phyloP scores from a whole-genome alignment of 2,329 filamentous ascomycete species.

The Tolypocladium cylindrosporum region DNA sequence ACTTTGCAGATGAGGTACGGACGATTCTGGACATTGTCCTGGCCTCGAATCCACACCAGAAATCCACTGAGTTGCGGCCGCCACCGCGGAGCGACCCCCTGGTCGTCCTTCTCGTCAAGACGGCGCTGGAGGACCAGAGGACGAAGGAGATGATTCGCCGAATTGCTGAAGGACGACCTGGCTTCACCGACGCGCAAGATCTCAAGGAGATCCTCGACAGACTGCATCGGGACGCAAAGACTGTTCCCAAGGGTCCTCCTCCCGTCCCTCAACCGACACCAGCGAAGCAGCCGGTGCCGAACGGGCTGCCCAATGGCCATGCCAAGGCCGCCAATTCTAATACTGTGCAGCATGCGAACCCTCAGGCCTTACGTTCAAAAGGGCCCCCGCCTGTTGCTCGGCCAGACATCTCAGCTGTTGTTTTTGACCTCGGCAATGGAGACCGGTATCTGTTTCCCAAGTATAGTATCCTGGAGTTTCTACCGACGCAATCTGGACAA shows the following conservation, averaged over 20 bases:
- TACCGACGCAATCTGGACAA: slow-evolving; percentile 37
- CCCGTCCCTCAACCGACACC: slow-evolving; percentile 15
- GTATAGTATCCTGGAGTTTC: slow-evolving; percentile 64
- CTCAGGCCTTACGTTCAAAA: slow-evolving; percentile 50
- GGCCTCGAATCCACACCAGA: slow-evolving; percentile 47
- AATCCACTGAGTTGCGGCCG: slow-evolving; percentile 39
- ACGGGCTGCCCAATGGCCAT: slow-evolving; percentile 22
- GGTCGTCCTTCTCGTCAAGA: slow-evolving; percentile 46
- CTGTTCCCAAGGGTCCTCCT: slow-evolving; percentile 16
- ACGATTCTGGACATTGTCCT: slow-evolving; percentile 49
- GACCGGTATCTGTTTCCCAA: slow-evolving; percentile 73
- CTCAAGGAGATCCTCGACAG: slow-evolving; percentile 42
- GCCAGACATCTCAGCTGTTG: slow-evolving; percentile 54
- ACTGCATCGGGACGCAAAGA: slow-evolving; percentile 32
- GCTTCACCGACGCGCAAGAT: slow-evolving; percentile 42
- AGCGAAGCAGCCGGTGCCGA: slow-evolving; percentile 20
- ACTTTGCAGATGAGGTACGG: slow-evolving; percentile 48
- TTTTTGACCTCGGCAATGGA: slow-evolving; percentile 62
- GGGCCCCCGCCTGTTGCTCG: slow-evolving; percentile 43
- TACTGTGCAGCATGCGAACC: slow-evolving; percentile 19
- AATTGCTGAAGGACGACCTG: slow-evolving; percentile 40
- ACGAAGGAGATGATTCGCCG: slow-evolving; percentile 41
- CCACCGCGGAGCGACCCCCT: slow-evolving; percentile 45
- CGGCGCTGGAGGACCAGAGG: slow-evolving; percentile 41
- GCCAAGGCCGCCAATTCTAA: slow-evolving; percentile 9